phyloP scores from a whole-genome alignment of 1,284 basidiomycete genomes.

The Anthracocystis setariae region DNA sequence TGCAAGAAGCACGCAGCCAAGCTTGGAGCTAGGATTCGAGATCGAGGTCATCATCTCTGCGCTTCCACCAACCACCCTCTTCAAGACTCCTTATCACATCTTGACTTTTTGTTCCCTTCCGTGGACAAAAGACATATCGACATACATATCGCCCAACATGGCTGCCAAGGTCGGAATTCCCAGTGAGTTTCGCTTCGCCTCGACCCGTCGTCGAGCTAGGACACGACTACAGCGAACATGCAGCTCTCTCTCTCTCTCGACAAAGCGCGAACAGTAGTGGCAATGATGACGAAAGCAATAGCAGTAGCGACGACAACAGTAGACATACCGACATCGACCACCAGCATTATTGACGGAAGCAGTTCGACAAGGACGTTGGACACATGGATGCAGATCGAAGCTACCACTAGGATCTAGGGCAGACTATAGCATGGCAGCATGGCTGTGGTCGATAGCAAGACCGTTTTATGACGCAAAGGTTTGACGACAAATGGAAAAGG shows the following conservation, averaged over 20 bases:
- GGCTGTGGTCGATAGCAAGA: too few species aligned
- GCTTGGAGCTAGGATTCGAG: constrained; percentile 19
- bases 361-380: background rate
- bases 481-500: too few species aligned
- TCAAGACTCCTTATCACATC: constrained; percentile 41
- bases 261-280: background rate
- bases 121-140: constrained; percentile 44
- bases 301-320: constrained; percentile 1
- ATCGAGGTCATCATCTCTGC: constrained; percentile 38
- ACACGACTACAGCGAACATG: constrained; percentile 5
- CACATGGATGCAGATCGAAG: background rate
- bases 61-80: constrained; percentile 48
- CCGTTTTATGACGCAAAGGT: too few species aligned
- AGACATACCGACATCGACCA: too few species aligned
- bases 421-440: background rate
- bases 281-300: constrained; percentile 1
- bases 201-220: constrained; percentile 11
- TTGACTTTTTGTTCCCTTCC: constrained; percentile 40
- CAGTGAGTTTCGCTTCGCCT: constrained; percentile 53
- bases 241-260: constrained; percentile 3
- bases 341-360: too few species aligned
- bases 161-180: constrained; percentile 62
- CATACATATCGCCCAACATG: constrained; percentile 53
- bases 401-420: background rate
- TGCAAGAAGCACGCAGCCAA: constrained; percentile 3